Percentiles rank a stretch among this genome's conserved stretches.
These are phyloP conservation scores for Colletotrichum sansevieriae DNA, from an alignment of 2,329 filamentous ascomycete species.

Conservation along the genomic window DNA sequence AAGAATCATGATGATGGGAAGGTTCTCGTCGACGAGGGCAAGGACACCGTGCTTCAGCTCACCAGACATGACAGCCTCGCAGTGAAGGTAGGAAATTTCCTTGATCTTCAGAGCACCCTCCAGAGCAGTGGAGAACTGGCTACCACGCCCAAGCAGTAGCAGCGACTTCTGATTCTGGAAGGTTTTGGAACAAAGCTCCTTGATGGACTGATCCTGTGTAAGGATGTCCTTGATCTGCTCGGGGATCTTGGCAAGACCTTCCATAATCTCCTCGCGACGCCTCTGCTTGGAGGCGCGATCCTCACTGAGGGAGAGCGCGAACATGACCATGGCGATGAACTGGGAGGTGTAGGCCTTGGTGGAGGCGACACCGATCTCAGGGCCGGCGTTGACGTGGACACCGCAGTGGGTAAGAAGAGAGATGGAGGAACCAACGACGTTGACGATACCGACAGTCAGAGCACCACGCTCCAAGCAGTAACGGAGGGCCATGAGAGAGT, in stretches of 20 bases:
- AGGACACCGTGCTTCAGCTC: conserved; percentile 99
- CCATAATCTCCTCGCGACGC: conserved; percentile 95
- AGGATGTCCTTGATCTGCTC: conserved; percentile 93
- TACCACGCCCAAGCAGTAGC: conserved; percentile 91
- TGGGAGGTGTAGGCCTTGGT: conserved; percentile 99
- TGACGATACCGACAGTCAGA: conserved; percentile 97
- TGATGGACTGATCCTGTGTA: conserved; percentile 92
- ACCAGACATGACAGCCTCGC: conserved; percentile 99
- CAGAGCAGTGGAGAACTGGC: conserved; percentile 95
- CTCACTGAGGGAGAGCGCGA: conserved; percentile 94
- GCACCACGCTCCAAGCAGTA: conserved; percentile 99
- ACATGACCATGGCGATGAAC: conserved; percentile 99
- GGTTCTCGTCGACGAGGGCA: conserved; percentile 96
- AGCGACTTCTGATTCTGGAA: conserved; percentile 99
- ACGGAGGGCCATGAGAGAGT: conserved; percentile 95
- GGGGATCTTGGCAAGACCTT: conserved; percentile 88
- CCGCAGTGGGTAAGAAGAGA: conserved; percentile 98
- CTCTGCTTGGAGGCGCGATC: conserved; percentile 95
- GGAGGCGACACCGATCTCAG: conserved; percentile 98
- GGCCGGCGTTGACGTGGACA: conserved; percentile 99
- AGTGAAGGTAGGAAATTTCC: conserved; percentile 99
- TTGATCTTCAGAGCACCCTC: conserved; percentile 99
- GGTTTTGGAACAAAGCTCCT: conserved; percentile 89
- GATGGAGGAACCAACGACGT: conserved; percentile 98
- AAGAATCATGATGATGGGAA: conserved; percentile 99